These are phyloP conservation scores for Cylindrodendrum hubeiense DNA, from an alignment of 2,329 filamentous ascomycete species.

Conservation along the genomic window DNA sequence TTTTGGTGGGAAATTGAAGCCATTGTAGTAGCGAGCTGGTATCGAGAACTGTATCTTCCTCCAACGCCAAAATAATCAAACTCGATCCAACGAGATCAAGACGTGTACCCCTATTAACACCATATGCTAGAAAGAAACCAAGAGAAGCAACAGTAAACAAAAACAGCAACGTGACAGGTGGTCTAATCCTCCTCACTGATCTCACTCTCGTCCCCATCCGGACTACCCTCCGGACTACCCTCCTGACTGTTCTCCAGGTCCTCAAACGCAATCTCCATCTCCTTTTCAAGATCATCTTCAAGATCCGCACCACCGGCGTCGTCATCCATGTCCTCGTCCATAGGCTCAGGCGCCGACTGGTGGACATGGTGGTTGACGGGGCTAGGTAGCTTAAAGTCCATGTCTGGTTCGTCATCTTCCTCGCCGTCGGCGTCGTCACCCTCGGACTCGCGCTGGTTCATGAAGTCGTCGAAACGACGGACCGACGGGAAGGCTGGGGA, in stretches of 20 bases:
- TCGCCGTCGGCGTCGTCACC: conserved; percentile 62
- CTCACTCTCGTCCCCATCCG: conserved; percentile 71
- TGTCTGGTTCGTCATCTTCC: conserved; percentile 61
- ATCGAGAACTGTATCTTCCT: conserved; percentile 19
- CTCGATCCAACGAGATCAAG: conserved; percentile 16
- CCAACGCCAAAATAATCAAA: conserved; percentile 21
- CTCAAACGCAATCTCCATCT: conserved; percentile 62
- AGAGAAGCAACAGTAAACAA: background rate
- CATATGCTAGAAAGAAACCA: conserved; percentile 7
- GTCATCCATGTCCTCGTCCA: conserved; percentile 47
- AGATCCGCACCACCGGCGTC: conserved; percentile 49
- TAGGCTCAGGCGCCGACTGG: conserved; percentile 43
- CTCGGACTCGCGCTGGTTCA: conserved; percentile 59
- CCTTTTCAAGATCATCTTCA: conserved; percentile 61
- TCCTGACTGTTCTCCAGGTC: conserved; percentile 68
- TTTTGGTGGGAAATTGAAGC: background rate
- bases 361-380: conserved; percentile 58
- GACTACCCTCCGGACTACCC: conserved; percentile 62
- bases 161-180: background rate
- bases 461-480: conserved; percentile 67
- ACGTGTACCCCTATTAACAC: conserved; percentile 11
- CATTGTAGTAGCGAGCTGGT: conserved; percentile 19
- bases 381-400: conserved; percentile 66
- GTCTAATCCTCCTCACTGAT: conserved; percentile 74
- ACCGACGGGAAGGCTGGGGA: conserved; percentile 62